These are phyloP conservation scores for Corinectria fuckeliana DNA, from an alignment of 2,329 filamentous ascomycete genomes.

Conservation along the genomic window DNA sequence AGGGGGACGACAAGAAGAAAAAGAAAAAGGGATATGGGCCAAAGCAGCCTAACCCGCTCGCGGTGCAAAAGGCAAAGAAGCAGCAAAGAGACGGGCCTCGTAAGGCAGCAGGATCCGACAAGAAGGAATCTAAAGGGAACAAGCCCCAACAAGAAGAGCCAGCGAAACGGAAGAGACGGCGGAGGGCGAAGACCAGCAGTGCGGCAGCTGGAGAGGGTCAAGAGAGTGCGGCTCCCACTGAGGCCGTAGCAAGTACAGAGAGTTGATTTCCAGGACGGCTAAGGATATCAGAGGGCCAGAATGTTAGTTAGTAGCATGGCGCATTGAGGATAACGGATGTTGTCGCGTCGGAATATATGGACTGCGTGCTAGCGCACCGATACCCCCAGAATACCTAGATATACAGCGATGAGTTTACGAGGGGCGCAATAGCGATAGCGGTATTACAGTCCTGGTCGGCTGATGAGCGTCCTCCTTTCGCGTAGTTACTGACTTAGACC, in stretches of 20 bases:
- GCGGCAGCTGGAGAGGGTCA: slow-evolving; percentile 23
- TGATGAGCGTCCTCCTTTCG: no score
- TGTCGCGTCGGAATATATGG: slow-evolving; percentile 14
- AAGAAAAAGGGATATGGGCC: slow-evolving; percentile 65
- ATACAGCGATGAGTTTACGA: neutral
- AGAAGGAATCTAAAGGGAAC: slow-evolving; percentile 31
- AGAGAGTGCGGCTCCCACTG: slow-evolving; percentile 12
- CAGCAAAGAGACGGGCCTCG: slow-evolving; percentile 51
- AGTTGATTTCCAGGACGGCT: slow-evolving; percentile 21
- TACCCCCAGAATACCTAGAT: slow-evolving; percentile 26
- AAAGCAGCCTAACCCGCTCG: slow-evolving; percentile 75
- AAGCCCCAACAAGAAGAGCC: slow-evolving; percentile 33
- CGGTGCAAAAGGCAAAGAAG: slow-evolving; percentile 73
- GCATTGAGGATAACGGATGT: slow-evolving; percentile 19
- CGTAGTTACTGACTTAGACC: no score
- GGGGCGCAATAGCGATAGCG: neutral
- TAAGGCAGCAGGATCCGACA: slow-evolving; percentile 43
- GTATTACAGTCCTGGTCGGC: neutral
- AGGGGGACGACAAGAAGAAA: slow-evolving; percentile 52
- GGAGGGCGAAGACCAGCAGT: slow-evolving; percentile 38
- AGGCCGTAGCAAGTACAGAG: slow-evolving; percentile 25
- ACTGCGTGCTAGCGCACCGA: slow-evolving; percentile 22
- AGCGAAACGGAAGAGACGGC: slow-evolving; percentile 42
- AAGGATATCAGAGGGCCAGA: slow-evolving; percentile 20
- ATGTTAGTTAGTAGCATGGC: slow-evolving; percentile 25